Evolutionary conservation across 2,329 filamentous ascomycete genomes (phyloP).

Genomic region (Cordyceps fumosorosea): DNA sequence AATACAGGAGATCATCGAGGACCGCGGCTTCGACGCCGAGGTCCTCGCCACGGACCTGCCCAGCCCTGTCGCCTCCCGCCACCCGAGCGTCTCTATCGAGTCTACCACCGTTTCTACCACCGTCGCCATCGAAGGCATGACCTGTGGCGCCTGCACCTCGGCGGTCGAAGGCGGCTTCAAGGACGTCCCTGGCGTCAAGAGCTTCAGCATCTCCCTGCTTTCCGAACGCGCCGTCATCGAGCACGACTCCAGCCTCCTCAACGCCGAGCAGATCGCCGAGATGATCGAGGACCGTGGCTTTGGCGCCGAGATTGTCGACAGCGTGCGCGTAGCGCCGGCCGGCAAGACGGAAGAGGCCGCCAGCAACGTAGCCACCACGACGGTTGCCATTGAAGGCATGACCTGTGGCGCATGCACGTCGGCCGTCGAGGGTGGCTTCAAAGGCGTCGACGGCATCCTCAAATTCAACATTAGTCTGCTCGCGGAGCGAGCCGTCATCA

Average conservation of each 20-base stretch:
- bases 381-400: conserved; percentile 90
- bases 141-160: conserved; percentile 82
- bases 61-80: conserved; percentile 39
- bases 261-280: conserved; percentile 47
- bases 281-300: conserved; percentile 70
- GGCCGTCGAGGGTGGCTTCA: conserved; percentile 78
- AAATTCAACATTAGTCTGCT: conserved; percentile 94
- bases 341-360: conserved; percentile 24
- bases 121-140: conserved; percentile 79
- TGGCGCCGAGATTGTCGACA: conserved; percentile 71
- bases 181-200: conserved; percentile 63
- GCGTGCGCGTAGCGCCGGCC: conserved; percentile 21
- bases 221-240: conserved; percentile 82
- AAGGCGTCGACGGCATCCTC: conserved; percentile 65
- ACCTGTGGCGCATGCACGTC: conserved; percentile 96
- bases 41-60: conserved; percentile 77
- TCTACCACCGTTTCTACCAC: conserved; percentile 58
- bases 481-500: conserved; percentile 82
- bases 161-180: conserved; percentile 77
- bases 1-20: conserved; percentile 81
- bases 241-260: conserved; percentile 57
- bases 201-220: conserved; percentile 75
- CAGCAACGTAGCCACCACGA: conserved; percentile 60
- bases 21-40: conserved; percentile 84
- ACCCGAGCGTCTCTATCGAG: conserved; percentile 28